Evolutionary conservation across 768 basidiomycete genomes (phyloP).

Genomic region (Tremella yokohamensis): DNA sequence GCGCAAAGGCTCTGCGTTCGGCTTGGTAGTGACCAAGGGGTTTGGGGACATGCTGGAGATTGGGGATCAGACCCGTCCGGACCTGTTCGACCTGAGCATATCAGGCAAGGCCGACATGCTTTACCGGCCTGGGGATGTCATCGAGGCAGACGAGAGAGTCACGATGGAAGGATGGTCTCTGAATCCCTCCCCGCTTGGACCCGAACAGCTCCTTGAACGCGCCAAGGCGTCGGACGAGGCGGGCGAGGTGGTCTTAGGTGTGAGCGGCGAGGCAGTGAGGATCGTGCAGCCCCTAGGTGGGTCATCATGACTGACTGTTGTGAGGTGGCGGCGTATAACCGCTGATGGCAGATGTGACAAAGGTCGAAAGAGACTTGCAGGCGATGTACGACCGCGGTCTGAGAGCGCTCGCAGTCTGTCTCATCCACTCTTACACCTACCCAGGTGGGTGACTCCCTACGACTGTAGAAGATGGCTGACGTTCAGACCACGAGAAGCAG

Average conservation of each 20-base stretch:
- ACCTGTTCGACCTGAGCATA: slow-evolving; percentile 92
- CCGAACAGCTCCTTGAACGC: slow-evolving; percentile 13
- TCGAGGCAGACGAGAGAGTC: slow-evolving; percentile 80
- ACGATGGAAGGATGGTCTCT: slow-evolving; percentile 52
- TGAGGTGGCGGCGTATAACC: too few species aligned
- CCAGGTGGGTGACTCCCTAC: slow-evolving; percentile 18
- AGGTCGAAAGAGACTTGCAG: slow-evolving; percentile 62
- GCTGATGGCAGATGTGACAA: slow-evolving; percentile 61
- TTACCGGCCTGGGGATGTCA: slow-evolving; percentile 70
- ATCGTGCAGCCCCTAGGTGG: slow-evolving; percentile 17
- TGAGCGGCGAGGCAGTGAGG: slow-evolving; percentile 27
- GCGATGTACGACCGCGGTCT: slow-evolving; percentile 71
- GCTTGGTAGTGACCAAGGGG: slow-evolving; percentile 71
- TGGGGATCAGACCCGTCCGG: slow-evolving; percentile 89
- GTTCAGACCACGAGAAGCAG: slow-evolving; percentile 26
- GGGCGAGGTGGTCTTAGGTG: slow-evolving; percentile 13
- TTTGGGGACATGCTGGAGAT: slow-evolving; percentile 75
- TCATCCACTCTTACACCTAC: slow-evolving; percentile 70
- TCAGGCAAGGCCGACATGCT: slow-evolving; percentile 38
- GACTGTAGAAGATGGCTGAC: slow-evolving; percentile 51
- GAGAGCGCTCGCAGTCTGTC: slow-evolving; percentile 77
- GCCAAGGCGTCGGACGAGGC: slow-evolving; percentile 10
- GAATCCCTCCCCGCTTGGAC: slow-evolving; percentile 4
- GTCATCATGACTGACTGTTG: too few species aligned
- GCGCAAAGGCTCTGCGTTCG: slow-evolving; percentile 87